Evolutionary conservation across 2,329 filamentous ascomycete genomes (phyloP).

Genomic region (Fragosphaeria purpurea): DNA sequence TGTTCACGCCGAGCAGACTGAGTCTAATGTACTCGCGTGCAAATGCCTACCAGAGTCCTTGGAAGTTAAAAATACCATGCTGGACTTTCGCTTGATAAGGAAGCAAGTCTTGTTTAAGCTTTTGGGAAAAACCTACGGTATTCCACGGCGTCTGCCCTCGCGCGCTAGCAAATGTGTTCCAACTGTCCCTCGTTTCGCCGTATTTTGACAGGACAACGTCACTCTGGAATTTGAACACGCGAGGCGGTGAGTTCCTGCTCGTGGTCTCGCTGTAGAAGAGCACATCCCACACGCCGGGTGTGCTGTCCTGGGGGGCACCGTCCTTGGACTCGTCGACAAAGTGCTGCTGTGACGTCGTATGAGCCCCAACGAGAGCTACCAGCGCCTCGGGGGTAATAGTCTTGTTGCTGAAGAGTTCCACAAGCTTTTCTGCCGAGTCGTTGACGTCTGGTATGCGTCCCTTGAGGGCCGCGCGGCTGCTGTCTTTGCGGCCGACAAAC

Average conservation of each 20-base stretch:
- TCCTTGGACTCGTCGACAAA: slow-evolving; percentile 30
- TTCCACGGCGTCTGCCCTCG: slow-evolving; percentile 31
- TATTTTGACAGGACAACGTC: slow-evolving; percentile 30
- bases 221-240: slow-evolving; percentile 28
- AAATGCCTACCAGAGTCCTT: slow-evolving; percentile 29
- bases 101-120: too few relatives aligned
- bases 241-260: slow-evolving; percentile 18
- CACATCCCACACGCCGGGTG: slow-evolving; percentile 38
- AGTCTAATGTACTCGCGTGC: slow-evolving; percentile 42
- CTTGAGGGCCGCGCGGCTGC: slow-evolving; percentile 27
- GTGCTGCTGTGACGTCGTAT: slow-evolving; percentile 36
- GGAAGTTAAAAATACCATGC: too few relatives aligned
- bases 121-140: slow-evolving; percentile 20
- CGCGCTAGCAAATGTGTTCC: slow-evolving; percentile 24
- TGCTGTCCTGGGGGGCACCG: slow-evolving; percentile 33
- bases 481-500: slow-evolving; percentile 37
- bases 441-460: slow-evolving; percentile 34
- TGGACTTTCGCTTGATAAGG: too few relatives aligned
- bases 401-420: slow-evolving; percentile 37
- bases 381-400: slow-evolving; percentile 38
- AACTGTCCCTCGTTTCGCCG: slow-evolving; percentile 24
- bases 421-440: slow-evolving; percentile 29
- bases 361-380: slow-evolving; percentile 42
- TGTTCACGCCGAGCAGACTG: slow-evolving; percentile 43
- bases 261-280: slow-evolving; percentile 33